Conservation (phyloP, 208 protist genomes). For the Ichthyophonus hoferi region DNA sequence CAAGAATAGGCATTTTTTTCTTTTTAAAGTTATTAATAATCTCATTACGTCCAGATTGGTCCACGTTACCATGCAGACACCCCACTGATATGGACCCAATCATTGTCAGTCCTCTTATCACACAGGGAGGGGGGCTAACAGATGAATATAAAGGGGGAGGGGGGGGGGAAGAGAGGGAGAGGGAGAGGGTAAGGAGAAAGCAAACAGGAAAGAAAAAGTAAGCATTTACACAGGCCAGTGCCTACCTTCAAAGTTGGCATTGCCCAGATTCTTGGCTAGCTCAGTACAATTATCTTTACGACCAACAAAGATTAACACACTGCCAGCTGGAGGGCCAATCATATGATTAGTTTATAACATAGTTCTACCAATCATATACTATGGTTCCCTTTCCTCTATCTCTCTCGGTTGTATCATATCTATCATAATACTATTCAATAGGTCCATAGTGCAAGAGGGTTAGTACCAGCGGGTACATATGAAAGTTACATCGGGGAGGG, state of each 20-base stretch:
- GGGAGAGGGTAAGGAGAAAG: background rate
- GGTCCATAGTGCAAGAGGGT: too few species aligned
- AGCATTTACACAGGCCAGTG: background rate
- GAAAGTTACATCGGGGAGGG: too few species aligned
- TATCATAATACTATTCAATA: too few species aligned
- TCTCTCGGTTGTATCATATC: too few species aligned
- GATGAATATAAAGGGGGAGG: too few species aligned
- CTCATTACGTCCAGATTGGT: slow-evolving; percentile 25
- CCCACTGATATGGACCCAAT: too few species aligned
- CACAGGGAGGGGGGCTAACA: too few species aligned
- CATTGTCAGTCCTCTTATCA: too few species aligned
- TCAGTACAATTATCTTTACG: background rate
- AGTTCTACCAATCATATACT: too few species aligned
- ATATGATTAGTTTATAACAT: too few species aligned
- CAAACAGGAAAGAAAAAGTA: background rate
- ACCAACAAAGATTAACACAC: slow-evolving; percentile 32
- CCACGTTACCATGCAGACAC: slow-evolving; percentile 32
- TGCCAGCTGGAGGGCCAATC: background rate
- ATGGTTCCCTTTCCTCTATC: too few species aligned
- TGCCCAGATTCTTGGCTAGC: slow-evolving; percentile 19
- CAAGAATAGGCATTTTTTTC: slow-evolving; percentile 4
- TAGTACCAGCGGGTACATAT: too few species aligned
- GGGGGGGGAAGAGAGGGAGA: background rate
- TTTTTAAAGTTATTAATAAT: slow-evolving; percentile 41
- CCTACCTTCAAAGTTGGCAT: slow-evolving; percentile 8